phyloP scores from a whole-genome alignment of 2,329 filamentous ascomycete species.

The Davidsoniella eucalypti region DNA sequence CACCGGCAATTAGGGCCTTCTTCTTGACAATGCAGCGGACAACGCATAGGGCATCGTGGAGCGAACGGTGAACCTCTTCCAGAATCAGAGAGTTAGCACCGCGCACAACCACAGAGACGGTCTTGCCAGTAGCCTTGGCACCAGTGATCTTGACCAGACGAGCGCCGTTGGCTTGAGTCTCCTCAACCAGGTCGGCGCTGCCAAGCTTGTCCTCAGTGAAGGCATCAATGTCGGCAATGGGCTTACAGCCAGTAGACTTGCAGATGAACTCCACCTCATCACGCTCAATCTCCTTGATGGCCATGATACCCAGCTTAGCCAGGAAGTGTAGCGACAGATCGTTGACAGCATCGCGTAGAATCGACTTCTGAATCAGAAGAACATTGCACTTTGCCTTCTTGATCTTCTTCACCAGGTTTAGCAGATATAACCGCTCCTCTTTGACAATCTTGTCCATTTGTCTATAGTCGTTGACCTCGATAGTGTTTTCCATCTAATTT shows the following conservation, averaged over 20 bases:
- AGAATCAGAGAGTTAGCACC: slow-evolving; percentile 89
- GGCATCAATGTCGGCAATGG: slow-evolving; percentile 93
- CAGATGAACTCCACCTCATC: slow-evolving; percentile 99
- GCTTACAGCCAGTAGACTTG: slow-evolving; percentile 98
- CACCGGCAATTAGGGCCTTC: slow-evolving; percentile 95
- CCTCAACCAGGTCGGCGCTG: slow-evolving; percentile 82
- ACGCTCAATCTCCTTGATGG: slow-evolving; percentile 93
- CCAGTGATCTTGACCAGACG: slow-evolving; percentile 92
- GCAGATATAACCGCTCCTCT: slow-evolving; percentile 91
- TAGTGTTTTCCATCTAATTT: slow-evolving; percentile 90
- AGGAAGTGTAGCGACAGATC: slow-evolving; percentile 95
- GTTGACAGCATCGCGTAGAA: slow-evolving; percentile 92
- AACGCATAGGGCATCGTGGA: slow-evolving; percentile 95
- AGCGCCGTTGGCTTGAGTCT: slow-evolving; percentile 71
- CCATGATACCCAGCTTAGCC: slow-evolving; percentile 87
- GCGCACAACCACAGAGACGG: slow-evolving; percentile 83
- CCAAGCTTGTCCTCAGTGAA: slow-evolving; percentile 98
- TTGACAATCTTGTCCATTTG: slow-evolving; percentile 99
- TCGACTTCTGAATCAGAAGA: slow-evolving; percentile 94
- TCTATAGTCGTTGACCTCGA: slow-evolving; percentile 96
- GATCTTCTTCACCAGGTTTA: slow-evolving; percentile 99
- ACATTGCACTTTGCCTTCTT: slow-evolving; percentile 99
- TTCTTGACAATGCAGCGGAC: slow-evolving; percentile 98
- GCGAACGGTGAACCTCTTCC: slow-evolving; percentile 88
- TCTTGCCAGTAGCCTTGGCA: slow-evolving; percentile 69